A percentile compares a stretch with the other conserved stretches of the same genome.
Evolutionary conservation across 2,329 filamentous ascomycete species (phyloP).

Genomic region (Aspergillus sp.): DNA sequence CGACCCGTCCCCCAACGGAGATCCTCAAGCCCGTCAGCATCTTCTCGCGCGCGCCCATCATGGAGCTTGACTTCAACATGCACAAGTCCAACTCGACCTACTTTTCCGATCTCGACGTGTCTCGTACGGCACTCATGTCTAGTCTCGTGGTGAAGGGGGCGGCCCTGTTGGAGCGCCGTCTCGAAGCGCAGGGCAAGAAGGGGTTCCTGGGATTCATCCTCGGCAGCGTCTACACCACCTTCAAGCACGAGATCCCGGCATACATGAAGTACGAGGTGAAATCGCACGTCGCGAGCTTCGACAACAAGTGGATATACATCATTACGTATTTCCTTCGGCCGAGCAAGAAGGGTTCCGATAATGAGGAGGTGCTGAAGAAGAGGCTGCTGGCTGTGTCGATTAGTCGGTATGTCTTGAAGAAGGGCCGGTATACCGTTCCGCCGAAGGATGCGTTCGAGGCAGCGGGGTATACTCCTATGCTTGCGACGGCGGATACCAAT

Average conservation of each 20-base stretch:
- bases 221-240: slow-evolving; percentile 68
- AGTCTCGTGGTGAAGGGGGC: slow-evolving; percentile 61
- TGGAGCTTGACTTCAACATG: slow-evolving; percentile 80
- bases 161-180: slow-evolving; percentile 47
- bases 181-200: slow-evolving; percentile 49
- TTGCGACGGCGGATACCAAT: slow-evolving; percentile 1
- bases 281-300: slow-evolving; percentile 67
- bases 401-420: slow-evolving; percentile 76
- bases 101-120: slow-evolving; percentile 79
- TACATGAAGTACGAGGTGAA: slow-evolving; percentile 70
- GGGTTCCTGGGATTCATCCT: slow-evolving; percentile 62
- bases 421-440: slow-evolving; percentile 75
- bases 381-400: slow-evolving; percentile 68
- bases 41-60: slow-evolving; percentile 61
- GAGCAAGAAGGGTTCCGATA: slow-evolving; percentile 19
- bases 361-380: slow-evolving; percentile 47
- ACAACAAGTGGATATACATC: slow-evolving; percentile 76
- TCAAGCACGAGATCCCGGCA: slow-evolving; percentile 67
- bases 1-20: slow-evolving; percentile 37
- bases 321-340: slow-evolving; percentile 67
- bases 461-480: slow-evolving; percentile 67
- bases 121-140: slow-evolving; percentile 73
- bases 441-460: slow-evolving; percentile 70
- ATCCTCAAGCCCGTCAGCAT: slow-evolving; percentile 71
- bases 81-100: slow-evolving; percentile 81